Evolutionary conservation across 2,329 filamentous ascomycete species (phyloP).

Genomic region (Neocatenulostroma microsporum): DNA sequence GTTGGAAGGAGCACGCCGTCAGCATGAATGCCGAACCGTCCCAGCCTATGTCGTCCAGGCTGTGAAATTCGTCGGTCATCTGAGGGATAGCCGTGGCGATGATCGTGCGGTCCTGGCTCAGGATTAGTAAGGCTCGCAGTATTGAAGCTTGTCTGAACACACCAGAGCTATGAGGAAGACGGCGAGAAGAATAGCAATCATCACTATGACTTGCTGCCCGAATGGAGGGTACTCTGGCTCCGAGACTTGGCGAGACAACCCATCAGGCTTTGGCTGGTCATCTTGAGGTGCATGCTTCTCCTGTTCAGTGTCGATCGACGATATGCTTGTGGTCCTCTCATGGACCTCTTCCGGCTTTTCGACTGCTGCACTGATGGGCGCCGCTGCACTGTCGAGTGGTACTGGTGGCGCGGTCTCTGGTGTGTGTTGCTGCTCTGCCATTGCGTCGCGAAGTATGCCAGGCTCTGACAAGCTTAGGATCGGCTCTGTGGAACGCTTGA

Average conservation of each 20-base stretch:
- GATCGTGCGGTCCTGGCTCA: slow-evolving; percentile 23
- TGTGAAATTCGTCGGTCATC: slow-evolving; percentile 36
- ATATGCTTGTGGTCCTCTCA: background rate
- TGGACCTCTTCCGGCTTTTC: background rate
- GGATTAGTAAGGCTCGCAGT: background rate
- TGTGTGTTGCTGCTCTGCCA: too few relatives aligned
- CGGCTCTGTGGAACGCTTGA: too few relatives aligned
- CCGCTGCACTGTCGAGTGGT: too few relatives aligned
- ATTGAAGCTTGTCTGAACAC: slow-evolving; percentile 1
- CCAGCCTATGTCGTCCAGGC: slow-evolving; percentile 30
- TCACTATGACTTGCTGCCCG: slow-evolving; percentile 8
- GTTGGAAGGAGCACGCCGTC: slow-evolving; percentile 38
- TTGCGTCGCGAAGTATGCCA: too few relatives aligned
- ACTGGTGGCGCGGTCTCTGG: too few relatives aligned
- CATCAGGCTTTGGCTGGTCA: background rate
- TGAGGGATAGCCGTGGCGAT: slow-evolving; percentile 32
- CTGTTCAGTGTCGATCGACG: background rate
- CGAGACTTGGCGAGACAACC: background rate
- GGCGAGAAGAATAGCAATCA: slow-evolving; percentile 20
- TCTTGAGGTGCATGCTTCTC: background rate
- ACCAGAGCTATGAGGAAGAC: slow-evolving; percentile 22
- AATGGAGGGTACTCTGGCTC: slow-evolving; percentile 8
- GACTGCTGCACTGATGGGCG: too few relatives aligned
- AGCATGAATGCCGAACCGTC: slow-evolving; percentile 39
- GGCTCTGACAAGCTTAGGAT: too few relatives aligned